A percentile compares a stretch with the other conserved stretches of the same genome.
phyloP scores from a whole-genome alignment of 805 yeast genomes.

The Teunomyces kruisii region DNA sequence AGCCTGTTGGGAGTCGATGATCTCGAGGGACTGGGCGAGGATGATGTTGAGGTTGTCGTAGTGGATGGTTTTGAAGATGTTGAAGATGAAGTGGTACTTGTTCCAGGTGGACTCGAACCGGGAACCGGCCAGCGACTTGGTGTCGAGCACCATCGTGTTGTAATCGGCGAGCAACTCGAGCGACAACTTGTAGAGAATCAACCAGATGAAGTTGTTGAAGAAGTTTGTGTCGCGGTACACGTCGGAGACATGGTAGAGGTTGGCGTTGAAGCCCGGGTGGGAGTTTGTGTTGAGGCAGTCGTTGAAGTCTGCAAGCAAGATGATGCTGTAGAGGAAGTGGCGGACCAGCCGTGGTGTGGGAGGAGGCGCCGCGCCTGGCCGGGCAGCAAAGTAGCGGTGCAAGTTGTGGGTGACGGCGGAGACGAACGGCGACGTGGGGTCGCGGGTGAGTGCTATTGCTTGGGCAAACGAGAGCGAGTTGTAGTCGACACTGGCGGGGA shows the following conservation, averaged over 20 bases:
- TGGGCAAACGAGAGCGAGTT: background rate
- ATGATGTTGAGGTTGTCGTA: conserved; percentile 15
- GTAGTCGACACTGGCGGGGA: background rate
- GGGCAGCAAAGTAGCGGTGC: background rate
- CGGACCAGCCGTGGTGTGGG: background rate
- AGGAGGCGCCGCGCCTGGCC: too few relatives aligned
- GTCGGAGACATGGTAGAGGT: conserved; percentile 5
- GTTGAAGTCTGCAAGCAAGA: conserved; percentile 17
- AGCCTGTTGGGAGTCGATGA: conserved; percentile 14
- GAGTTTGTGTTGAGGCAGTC: conserved; percentile 12
- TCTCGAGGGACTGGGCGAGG: conserved; percentile 13
- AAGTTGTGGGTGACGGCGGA: background rate
- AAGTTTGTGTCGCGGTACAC: conserved; percentile 4
- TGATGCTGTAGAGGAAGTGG: conserved; percentile 16
- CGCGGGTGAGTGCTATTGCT: background rate
- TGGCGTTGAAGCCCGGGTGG: conserved; percentile 26
- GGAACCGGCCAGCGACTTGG: background rate
- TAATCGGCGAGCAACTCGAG: conserved; percentile 13
- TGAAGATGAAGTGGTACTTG: conserved; percentile 17
- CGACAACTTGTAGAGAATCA: conserved; percentile 16
- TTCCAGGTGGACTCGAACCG: conserved; percentile 9
- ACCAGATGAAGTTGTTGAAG: conserved; percentile 18
- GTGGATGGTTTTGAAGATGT: conserved; percentile 17
- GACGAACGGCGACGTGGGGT: background rate
- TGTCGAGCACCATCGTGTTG: background rate